Base-by-base conservation (phyloP, 352 stramenopile species). In the Phytophthora megakarya region DNA sequence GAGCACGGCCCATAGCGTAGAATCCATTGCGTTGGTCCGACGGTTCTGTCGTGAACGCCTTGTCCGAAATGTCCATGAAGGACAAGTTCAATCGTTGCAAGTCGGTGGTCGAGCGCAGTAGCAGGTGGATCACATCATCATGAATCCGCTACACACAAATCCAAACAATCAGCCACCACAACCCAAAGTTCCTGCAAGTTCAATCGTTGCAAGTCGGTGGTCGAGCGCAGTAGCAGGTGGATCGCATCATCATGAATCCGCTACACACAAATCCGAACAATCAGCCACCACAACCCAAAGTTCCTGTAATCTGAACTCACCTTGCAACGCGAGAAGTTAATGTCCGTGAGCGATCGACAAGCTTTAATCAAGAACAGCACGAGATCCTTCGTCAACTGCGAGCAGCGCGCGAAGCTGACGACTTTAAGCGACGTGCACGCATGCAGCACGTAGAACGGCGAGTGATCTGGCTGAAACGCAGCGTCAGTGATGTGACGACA, bases 401-500 rank as follows among this genome's bases (percentile, higher is more conserved):
- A 86, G 66, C 88, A 96, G 48, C 84, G 81, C 39, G 86, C 84
- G 58, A 96, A 84, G 68, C 81, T 92, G 48, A 94, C 77, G 38
- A 81, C 72, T 50, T 90, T 83, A 8, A 95, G 77, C 40, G 88
- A 91, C 11, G 83, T 81, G 45, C 81, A 93, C n/a, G 84, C 81
- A 35, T 73, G 76, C 38, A 95, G 57, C 8, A 76, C 79, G 42
- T 87, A 88, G 47, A 87, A 82, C 3, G 85, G 83, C 18, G 83
- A 81, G 70, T 91, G 82, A 26, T 95, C 84, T 5, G 83, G 82
- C 72, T 95, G 86, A 74, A 96, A 96, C 11, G 88, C 88, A 3
- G 86, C 84, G 57, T 96, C 88, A 0, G 88, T 96, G 72, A 95
- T 92, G 67, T 95, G 86, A 52, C 84, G 83, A 51, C 86, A 95